Percentiles rank a stretch among this genome's conserved stretches.
Evolutionary conservation across 164 flowering plant species (phyloP).

Genomic region (Piper betle): DNA sequence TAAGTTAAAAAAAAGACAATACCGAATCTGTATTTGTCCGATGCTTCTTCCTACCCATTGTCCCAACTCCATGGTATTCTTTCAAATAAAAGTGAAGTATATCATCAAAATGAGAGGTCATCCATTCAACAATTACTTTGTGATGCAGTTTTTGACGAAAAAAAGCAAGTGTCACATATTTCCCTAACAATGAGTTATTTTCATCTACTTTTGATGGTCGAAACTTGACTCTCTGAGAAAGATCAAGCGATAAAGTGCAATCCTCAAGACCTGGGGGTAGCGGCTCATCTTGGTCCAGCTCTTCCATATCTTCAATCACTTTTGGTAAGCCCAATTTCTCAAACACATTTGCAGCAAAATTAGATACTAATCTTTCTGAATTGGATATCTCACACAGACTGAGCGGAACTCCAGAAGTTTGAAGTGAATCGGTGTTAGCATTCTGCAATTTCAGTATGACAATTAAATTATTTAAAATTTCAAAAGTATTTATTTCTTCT

Average conservation of each 20-base stretch:
- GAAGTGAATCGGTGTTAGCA: neutral
- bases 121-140: conserved; percentile 49
- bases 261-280: conserved; percentile 54
- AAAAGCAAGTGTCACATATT: conserved; percentile 45
- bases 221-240: conserved; percentile 14
- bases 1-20: neutral
- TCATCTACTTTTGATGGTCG: conserved; percentile 25
- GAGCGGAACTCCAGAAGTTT: conserved; percentile 10
- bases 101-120: conserved; percentile 18
- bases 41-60: conserved; percentile 2
- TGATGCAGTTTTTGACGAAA: conserved; percentile 68
- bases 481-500: neutral
- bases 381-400: conserved; percentile 2
- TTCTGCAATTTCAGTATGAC: neutral
- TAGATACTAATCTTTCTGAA: conserved; percentile 6
- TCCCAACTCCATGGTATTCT: conserved; percentile 10
- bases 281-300: conserved; percentile 28
- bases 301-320: conserved; percentile 13
- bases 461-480: no score
- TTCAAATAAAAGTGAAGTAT: conserved; percentile 20
- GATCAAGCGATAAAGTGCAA: conserved; percentile 8
- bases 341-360: conserved; percentile 25
- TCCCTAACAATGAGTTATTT: conserved; percentile 21
- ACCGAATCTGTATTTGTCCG: conserved; percentile 2
- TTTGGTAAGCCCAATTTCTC: conserved; percentile 24